These are phyloP conservation scores for Panaeolus cyanescens DNA, from an alignment of 768 basidiomycete genomes.

Conservation along the genomic window DNA sequence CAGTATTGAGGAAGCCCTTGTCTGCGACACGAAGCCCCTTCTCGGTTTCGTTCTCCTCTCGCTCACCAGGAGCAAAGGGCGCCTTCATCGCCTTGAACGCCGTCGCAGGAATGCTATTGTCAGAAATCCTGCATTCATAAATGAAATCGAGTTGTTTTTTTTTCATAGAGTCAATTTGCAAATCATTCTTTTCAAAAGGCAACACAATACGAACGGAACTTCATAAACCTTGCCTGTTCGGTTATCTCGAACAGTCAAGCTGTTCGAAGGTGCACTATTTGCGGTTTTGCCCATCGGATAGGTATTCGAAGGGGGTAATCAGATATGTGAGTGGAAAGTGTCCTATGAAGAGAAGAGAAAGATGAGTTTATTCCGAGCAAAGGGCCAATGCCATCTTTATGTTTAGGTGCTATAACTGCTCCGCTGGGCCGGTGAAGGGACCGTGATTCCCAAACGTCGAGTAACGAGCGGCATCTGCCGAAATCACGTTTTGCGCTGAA, in stretches of 20 bases:
- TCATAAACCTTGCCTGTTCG: constrained; percentile 79
- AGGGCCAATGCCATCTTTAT: neutral
- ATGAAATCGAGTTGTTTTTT: constrained; percentile 1
- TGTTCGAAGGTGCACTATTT: constrained; percentile 23
- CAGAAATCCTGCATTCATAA: constrained; percentile 57
- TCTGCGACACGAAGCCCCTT: constrained; percentile 80
- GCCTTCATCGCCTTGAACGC: constrained; percentile 81
- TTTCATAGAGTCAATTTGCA: constrained; percentile 1
- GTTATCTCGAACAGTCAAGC: constrained; percentile 77
- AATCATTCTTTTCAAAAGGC: neutral
- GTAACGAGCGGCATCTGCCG: neutral
- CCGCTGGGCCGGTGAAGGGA: neutral
- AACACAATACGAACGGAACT: constrained; percentile 58
- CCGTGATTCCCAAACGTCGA: neutral
- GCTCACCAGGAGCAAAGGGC: constrained; percentile 54
- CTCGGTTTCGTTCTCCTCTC: constrained; percentile 81
- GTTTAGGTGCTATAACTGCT: neutral
- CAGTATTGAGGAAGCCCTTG: constrained; percentile 83
- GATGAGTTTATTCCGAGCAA: neutral
- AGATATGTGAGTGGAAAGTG: neutral
- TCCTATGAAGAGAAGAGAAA: constrained; percentile 2
- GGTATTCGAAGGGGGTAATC: neutral
- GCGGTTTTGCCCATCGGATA: constrained; percentile 27
- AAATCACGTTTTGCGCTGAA: neutral
- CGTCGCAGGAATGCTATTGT: constrained; percentile 80